Conservation (phyloP, 1,284 basidiomycete species). For the Ganoderma leucocontextum region DNA sequence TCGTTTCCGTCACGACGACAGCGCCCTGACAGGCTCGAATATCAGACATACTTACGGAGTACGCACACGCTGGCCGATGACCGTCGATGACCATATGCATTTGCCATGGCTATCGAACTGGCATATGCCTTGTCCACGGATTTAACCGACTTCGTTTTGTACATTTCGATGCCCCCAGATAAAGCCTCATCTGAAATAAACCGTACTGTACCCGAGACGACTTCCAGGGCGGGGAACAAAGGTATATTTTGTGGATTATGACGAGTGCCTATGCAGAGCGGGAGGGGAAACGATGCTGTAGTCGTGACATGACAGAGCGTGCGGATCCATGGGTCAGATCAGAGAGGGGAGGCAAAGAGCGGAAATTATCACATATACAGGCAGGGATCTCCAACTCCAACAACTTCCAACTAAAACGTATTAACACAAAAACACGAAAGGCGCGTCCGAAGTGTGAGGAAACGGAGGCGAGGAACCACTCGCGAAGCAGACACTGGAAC, state of each 20-base stretch:
- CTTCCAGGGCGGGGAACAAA: background rate
- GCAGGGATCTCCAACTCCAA: slow-evolving; percentile 13
- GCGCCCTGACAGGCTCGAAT: background rate
- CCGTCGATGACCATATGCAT: too few relatives aligned
- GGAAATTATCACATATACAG: slow-evolving; percentile 27
- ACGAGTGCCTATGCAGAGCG: slow-evolving; percentile 1
- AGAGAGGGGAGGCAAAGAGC: slow-evolving; percentile 5
- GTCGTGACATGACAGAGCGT: slow-evolving; percentile 17
- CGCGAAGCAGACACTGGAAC: background rate
- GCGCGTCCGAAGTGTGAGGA: background rate
- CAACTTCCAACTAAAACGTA: slow-evolving; percentile 1
- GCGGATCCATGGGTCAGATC: slow-evolving; percentile 15
- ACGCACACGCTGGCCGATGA: too few relatives aligned
- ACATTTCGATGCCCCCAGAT: too few relatives aligned
- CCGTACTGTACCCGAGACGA: background rate
- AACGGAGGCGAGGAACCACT: background rate
- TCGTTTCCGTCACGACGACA: background rate
- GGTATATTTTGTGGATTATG: slow-evolving; percentile 24
- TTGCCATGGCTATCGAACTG: too few relatives aligned
- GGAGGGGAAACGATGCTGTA: slow-evolving; percentile 27
- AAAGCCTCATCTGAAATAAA: too few relatives aligned
- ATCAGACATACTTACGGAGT: too few relatives aligned
- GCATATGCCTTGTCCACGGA: too few relatives aligned
- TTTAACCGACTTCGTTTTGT: too few relatives aligned
- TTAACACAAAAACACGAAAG: background rate